Evolutionary conservation across 2,329 filamentous ascomycete species (phyloP).

Genomic region (Claviceps arundinis): DNA sequence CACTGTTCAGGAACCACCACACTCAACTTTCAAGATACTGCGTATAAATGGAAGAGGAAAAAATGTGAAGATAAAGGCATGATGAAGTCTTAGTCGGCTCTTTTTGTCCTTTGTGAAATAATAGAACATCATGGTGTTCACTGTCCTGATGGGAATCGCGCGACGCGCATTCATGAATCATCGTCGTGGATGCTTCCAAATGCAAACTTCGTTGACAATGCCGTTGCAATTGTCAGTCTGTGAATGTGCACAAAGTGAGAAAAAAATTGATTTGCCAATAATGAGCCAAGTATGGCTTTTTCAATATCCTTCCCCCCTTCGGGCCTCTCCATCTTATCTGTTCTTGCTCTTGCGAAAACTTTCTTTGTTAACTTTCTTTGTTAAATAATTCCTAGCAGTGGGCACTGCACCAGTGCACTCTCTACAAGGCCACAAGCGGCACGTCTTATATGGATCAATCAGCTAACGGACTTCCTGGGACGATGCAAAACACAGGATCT

Average conservation of each 20-base stretch:
- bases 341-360: background rate
- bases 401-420: too few species aligned
- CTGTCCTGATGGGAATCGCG: slow-evolving; percentile 23
- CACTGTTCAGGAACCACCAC: too few species aligned
- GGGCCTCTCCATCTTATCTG: too few species aligned
- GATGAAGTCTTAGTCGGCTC: slow-evolving; percentile 32
- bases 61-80: background rate
- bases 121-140: slow-evolving; percentile 30
- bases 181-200: slow-evolving; percentile 24
- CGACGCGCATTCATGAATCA: slow-evolving; percentile 28
- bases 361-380: background rate
- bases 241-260: background rate
- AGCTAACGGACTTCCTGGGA: slow-evolving; percentile 27
- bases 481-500: slow-evolving; percentile 35
- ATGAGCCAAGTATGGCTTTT: too few species aligned
- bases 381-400: background rate
- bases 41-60: background rate
- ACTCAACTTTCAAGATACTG: too few species aligned
- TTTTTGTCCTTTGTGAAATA: slow-evolving; percentile 45
- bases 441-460: slow-evolving; percentile 13
- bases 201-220: slow-evolving; percentile 23
- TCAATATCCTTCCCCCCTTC: too few species aligned
- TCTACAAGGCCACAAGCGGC: background rate
- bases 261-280: background rate
- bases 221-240: slow-evolving; percentile 27